Percentiles rank a stretch among this genome's conserved stretches.
These are phyloP conservation scores for Termitomyces sp. DNA, from an alignment of 768 basidiomycete species.

Conservation along the genomic window DNA sequence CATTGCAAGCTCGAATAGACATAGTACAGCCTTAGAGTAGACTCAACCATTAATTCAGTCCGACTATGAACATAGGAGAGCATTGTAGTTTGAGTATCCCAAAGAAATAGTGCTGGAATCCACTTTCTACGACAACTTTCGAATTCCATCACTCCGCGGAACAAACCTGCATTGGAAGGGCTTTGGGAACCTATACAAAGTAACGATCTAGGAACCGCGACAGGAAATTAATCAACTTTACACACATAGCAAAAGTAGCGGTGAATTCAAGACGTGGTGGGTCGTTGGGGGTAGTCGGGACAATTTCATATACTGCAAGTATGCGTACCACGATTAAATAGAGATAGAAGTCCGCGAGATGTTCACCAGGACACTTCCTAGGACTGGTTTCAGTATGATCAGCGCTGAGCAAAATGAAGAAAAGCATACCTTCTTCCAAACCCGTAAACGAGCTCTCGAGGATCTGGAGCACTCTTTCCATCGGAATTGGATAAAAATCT, in stretches of 20 bases:
- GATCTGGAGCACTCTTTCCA: neutral
- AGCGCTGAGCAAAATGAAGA: too few relatives aligned
- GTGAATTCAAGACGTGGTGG: neutral
- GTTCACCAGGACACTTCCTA: too few relatives aligned
- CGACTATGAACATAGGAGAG: too few relatives aligned
- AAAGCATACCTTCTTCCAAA: neutral
- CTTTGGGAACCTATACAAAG: neutral
- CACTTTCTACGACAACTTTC: too few relatives aligned
- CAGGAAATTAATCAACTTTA: neutral
- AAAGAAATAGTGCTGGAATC: too few relatives aligned
- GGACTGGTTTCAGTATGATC: too few relatives aligned
- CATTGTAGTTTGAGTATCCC: too few relatives aligned
- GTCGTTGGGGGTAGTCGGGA: neutral
- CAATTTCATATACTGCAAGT: neutral
- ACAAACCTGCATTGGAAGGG: neutral
- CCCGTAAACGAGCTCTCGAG: neutral
- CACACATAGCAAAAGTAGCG: neutral
- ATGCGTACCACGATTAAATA: neutral
- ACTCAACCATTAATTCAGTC: too few relatives aligned
- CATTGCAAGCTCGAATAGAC: too few relatives aligned
- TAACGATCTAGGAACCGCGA: too few relatives aligned
- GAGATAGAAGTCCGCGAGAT: neutral
- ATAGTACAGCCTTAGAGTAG: too few relatives aligned
- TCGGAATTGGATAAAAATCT: neutral
- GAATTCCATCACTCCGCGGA: too few relatives aligned